Evolutionary conservation across 2,329 filamentous ascomycete genomes (phyloP), one percentile per base, ranked within the genome.

Genomic region (Cryphonectria nitschkei): DNA sequence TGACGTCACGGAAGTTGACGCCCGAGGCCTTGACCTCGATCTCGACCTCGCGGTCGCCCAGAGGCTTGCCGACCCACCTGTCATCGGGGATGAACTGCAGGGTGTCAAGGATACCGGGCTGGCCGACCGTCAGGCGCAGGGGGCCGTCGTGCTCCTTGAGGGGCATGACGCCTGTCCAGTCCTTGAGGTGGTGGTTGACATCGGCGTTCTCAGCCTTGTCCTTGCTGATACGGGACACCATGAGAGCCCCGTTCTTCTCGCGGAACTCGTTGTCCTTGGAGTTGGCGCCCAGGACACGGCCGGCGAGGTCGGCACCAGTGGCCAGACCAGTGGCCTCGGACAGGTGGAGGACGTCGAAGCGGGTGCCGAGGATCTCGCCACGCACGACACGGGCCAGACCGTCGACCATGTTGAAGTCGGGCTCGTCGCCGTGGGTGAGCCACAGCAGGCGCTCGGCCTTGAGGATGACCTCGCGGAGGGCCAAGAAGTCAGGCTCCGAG

Each of bases 1-100:
- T 76, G 13, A 82, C 78, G 73, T 84, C 82, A 4, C 75, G 74
- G 69, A 81, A 82, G 72, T 82, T 82, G 29, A 83, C 65, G 34
- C 81, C 81, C n/a, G 75, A 75, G 0, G 81, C 79, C 65, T 75
- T 64, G 41, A 68, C 65, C 65, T 68, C 65, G 37, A 70, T 64
- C 69, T 70, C 65, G 6, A 70, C 65, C 65, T 74, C 69, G 46
- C 61, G 65, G 29, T 68, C 66, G 43, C 56, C 68, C 9, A 67
- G 64, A 16, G 64, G 68, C 46, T 63, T 68, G 66, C 58, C 66
- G n/a, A 68, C 50, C 32, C 46, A 68, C 43, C 69, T 60, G 60
- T 68, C 69, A 22, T 70, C 69, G 6, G 65, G 60, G 22, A 68
- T 65, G 37, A 70, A 70, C 50, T 70, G 69, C 2, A 70, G 69